Percentiles rank a stretch among this genome's conserved stretches.
phyloP scores from a whole-genome alignment of 164 flowering plant species.

The Liquidambar formosana region DNA sequence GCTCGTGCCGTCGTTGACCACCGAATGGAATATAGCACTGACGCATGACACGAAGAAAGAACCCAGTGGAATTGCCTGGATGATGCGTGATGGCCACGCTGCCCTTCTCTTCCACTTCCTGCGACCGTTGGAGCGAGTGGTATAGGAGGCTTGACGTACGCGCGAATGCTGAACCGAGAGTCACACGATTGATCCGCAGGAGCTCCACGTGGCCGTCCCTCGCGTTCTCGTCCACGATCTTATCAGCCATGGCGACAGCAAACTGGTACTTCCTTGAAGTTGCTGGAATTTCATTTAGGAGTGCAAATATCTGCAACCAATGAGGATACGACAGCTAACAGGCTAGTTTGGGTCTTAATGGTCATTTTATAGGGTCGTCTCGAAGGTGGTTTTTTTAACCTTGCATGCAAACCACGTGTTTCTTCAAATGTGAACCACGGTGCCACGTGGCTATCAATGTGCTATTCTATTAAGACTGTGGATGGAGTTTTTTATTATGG shows the following conservation, averaged over 20 bases:
- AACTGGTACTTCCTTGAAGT: conserved; percentile 57
- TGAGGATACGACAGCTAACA: not conserved
- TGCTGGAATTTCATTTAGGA: conserved; percentile 47
- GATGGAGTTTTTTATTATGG: no score
- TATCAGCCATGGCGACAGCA: conserved; percentile 55
- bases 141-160: conserved; percentile 38
- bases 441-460: no score
- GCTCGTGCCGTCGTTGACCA: conserved; percentile 2
- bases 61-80: conserved; percentile 39
- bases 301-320: conserved; percentile 32
- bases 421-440: no score
- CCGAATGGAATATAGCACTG: conserved; percentile 12
- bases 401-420: no score
- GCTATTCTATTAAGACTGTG: no score
- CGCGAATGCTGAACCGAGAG: conserved; percentile 43
- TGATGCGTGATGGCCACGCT: conserved; percentile 26
- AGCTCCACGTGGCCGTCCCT: conserved; percentile 30
- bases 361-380: no score
- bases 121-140: conserved; percentile 17
- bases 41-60: conserved; percentile 24
- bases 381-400: no score
- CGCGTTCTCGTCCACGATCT: conserved; percentile 48
- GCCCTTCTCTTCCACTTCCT: not conserved
- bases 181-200: conserved; percentile 36
- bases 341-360: no score